phyloP scores from a whole-genome alignment of 192 early-diverging fungal species.

The Funneliformis mosseae region DNA sequence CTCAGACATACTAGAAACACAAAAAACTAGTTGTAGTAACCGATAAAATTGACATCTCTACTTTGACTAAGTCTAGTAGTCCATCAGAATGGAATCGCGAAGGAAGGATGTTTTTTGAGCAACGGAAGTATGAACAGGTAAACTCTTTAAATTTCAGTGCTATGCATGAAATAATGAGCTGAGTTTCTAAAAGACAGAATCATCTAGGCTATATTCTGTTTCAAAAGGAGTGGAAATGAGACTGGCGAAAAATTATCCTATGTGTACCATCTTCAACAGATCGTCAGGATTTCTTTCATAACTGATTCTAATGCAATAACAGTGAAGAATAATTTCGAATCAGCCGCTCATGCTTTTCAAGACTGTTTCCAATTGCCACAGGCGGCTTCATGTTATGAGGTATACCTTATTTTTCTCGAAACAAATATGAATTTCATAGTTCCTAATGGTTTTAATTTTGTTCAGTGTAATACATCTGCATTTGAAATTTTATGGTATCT shows the following conservation, averaged over 20 bases:
- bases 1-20: not conserved
- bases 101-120: conserved; percentile 9
- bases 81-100: not conserved
- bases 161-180: not conserved
- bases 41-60: not conserved
- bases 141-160: not conserved
- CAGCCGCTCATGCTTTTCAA: not conserved
- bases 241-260: not conserved
- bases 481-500: no score
- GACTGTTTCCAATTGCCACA: not conserved
- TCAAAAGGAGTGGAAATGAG: conserved; percentile 8
- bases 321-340: not conserved
- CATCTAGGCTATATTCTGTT: conserved; percentile 21
- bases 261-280: conserved; percentile 7
- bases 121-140: conserved; percentile 14
- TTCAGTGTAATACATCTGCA: no score
- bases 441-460: no score
- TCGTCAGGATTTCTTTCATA: conserved; percentile 6
- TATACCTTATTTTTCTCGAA: no score
- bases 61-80: conserved; percentile 10
- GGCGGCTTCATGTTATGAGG: conserved; percentile 22
- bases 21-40: not conserved
- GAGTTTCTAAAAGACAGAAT: not conserved
- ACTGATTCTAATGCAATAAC: not conserved
- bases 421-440: no score